Base-by-base conservation (phyloP, 2,329 filamentous ascomycete species). In the Diaporthe ampelina region DNA sequence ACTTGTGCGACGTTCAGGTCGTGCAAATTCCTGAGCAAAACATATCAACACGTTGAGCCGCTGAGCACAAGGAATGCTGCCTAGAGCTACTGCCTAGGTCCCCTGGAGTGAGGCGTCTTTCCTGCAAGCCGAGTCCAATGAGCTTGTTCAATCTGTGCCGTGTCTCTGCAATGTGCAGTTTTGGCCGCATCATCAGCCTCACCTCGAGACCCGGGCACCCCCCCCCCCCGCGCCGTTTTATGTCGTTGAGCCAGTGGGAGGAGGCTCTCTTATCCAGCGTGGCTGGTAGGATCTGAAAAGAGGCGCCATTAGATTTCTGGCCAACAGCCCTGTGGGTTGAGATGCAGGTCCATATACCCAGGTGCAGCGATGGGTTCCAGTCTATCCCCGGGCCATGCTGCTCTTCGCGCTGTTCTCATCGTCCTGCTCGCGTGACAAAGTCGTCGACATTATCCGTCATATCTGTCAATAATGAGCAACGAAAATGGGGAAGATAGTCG, bases 161-260 rank as follows among this genome's bases (percentile, higher is more conserved):
- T 54, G 63, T 68, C 9, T 68, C 63, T 54, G 63, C 63, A 68
- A 68, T 37, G 26, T 40, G 63, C 63, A 68, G 7, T 68, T 68
- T 68, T 54, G 32, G 63, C 63, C 45, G 19, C 63, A 40, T 54
- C 63, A 32, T 68, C 63, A 68, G 63, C 63, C 63, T 68, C 63
- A 40, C 32, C 52, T 35, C 17, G 19, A 52, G 1, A 37, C 32
- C 63, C 48, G 8, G 9, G 21, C 63, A 35, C 32, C 32, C 63
- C 45, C 29, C 52, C 21, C 29, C 43, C 63, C 63, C 24, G 21
- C 50, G 63, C 45, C 11, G 45, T 37, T 32, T 67, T n/a, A 26
- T 52, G n/a, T 67, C 45, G 11, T 50, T 35, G 19, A 67, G 63
- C 63, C 63, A 67, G 63, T 52, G 21, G 63, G 26, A 26, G 9